phyloP scores from a whole-genome alignment of 2,329 filamentous ascomycete genomes.

The Colletotrichum aenigma region DNA sequence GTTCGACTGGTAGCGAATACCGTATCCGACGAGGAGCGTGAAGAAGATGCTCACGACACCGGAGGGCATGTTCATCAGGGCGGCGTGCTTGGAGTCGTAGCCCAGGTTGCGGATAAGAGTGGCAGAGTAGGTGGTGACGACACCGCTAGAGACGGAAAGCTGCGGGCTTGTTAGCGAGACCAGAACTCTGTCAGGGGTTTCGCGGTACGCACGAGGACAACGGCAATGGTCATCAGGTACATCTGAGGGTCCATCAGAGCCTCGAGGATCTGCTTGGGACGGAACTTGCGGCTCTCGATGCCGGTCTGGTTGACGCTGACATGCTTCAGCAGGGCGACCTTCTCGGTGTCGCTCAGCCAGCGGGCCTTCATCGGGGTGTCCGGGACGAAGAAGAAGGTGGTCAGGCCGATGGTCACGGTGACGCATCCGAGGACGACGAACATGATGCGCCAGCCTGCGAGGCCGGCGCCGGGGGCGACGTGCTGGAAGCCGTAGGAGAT shows the following conservation, averaged over 20 bases:
- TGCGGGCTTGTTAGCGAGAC: conserved; percentile 12
- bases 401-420: conserved; percentile 42
- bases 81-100: conserved; percentile 47
- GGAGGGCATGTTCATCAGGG: conserved; percentile 60
- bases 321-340: conserved; percentile 53
- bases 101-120: conserved; percentile 55
- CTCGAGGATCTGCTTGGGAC: conserved; percentile 55
- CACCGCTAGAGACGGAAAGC: conserved; percentile 56
- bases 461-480: conserved; percentile 39
- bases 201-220: conserved; percentile 44
- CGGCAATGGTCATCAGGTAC: conserved; percentile 52
- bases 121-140: conserved; percentile 59
- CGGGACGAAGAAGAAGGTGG: conserved; percentile 44
- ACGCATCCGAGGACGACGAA: conserved; percentile 48
- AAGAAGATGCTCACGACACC: conserved; percentile 57
- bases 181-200: not conserved
- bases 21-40: conserved; percentile 51
- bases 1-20: conserved; percentile 49
- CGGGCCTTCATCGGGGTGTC: conserved; percentile 50
- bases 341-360: conserved; percentile 37
- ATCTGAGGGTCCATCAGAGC: conserved; percentile 56
- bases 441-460: conserved; percentile 49
- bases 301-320: conserved; percentile 64
- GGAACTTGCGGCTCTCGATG: conserved; percentile 58
- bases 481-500: conserved; percentile 59